Evolutionary conservation across 2,329 filamentous ascomycete species (phyloP), one percentile per base, ranked within the genome.

Genomic region (Arthrobotrys iridis): DNA sequence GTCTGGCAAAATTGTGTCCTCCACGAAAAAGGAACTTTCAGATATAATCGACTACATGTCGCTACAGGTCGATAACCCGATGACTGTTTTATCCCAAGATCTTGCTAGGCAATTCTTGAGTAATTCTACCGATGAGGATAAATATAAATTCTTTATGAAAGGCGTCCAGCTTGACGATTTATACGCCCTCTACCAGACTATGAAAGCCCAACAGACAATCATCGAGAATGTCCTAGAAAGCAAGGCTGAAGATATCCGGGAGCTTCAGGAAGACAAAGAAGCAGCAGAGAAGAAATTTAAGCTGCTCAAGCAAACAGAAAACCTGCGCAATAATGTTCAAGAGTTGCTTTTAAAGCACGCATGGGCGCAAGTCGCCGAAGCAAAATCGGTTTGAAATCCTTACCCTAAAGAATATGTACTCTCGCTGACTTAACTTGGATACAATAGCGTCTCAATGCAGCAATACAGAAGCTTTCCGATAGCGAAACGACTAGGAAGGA

Each of bases 111-210:
- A 96, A 71, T 99, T 99, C 79, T 86, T 99, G 45, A 96, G 94
- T 80, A 88, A 90, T 35, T 94, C 95, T 10, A 91, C 89, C 1
- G 88, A 93, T 0, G 84, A 87, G 2, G 89, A 94, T 74, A 99
- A 99, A 81, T 99, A 98, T 85, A 95, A 92, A 78, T 97, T 97
- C 80, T 99, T 99, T 80, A 87, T 97, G 74, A 93, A 93, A 79
- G 95, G 95, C 24, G 96, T 97, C 0, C 93, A 98, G 79, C 87
- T 99, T 0, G 93, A 98, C 81, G 90, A 94, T 79, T 86, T 99
- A 7, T 93, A 97, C 81, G 90, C 92, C 76, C 95, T 99, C 80
- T 99, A 99, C 82, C 88, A 89, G 71, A 85, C 97, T 68, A 88
- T 97, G 11, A 89, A 91, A 75, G 90, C 96, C 77, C 90, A 88